These are phyloP conservation scores for Tuber brumale DNA, from an alignment of 495 filamentous ascomycete genomes.

Conservation along the genomic window DNA sequence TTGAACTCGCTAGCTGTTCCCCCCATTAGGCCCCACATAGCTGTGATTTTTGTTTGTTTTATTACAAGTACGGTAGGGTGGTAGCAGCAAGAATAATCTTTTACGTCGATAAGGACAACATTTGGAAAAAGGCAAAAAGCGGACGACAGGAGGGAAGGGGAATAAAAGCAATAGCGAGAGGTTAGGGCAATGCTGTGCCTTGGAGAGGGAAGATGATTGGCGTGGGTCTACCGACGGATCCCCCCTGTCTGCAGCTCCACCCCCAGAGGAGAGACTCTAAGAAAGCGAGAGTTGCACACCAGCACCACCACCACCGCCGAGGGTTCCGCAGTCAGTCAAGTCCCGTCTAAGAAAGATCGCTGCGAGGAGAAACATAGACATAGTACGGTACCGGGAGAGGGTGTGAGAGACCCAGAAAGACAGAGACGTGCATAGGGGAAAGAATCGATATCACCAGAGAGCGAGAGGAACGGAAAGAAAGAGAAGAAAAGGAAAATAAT, in stretches of 20 bases:
- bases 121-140: conserved; percentile 23
- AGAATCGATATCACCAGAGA: conserved; percentile 3
- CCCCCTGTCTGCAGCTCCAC: conserved; percentile 22
- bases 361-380: conserved; percentile 14
- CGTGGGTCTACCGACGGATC: conserved; percentile 29
- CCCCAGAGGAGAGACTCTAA: background rate
- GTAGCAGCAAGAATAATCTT: conserved; percentile 27
- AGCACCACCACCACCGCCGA: conserved; percentile 27
- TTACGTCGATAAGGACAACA: conserved; percentile 18
- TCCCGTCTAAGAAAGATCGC: conserved; percentile 31
- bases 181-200: conserved; percentile 34
- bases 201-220: conserved; percentile 29
- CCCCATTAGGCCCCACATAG: conserved; percentile 4
- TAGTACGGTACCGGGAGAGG: background rate
- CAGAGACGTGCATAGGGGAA: background rate
- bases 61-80: conserved; percentile 22
- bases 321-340: conserved; percentile 33
- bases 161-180: conserved; percentile 25
- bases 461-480: conserved; percentile 12
- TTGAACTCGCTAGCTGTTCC: conserved; percentile 14
- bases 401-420: background rate
- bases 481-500: conserved; percentile 1
- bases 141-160: conserved; percentile 16
- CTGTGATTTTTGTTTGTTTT: conserved; percentile 8
- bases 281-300: conserved; percentile 5